Base-by-base conservation (phyloP, 192 early-diverging fungal genomes). In the Mortierella alpina region DNA sequence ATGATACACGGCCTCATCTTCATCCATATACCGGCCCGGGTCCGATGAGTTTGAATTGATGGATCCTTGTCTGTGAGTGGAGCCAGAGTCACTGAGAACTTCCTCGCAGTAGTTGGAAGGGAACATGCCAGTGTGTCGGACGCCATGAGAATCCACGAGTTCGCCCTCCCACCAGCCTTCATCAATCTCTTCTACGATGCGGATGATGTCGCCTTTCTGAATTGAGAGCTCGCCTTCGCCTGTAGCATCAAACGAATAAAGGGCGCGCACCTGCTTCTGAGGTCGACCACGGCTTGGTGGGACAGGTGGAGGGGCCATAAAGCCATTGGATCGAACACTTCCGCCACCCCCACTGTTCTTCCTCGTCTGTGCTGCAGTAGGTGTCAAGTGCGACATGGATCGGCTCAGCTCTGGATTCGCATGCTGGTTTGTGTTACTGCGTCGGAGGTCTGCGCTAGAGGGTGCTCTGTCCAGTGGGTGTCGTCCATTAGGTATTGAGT, bases 111-210 rank as follows among this genome's bases (percentile, higher is more conserved):
- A 99, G 80, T 98, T 97, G 47, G 88, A 88, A 40, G 97, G 97
- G 83, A 99, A 98, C 85, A 99, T 93, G 9, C 97, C 97, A n/a
- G 66, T 82, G 14, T 75, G 68, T 63, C 79, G 80, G 4, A 86
- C 81, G 50, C 92, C 92, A 57, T 81, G 74, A 10, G 87, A 84
- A 77, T 95, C 91, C n/a, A 86, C 78, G 11, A 95, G 70, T 82
- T 93, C 91, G 31, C 97, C 97, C 42, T 91, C 85, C 96, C 97
- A 97, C 97, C 97, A 99, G 0, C 97, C 97, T 56, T 95, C 92
- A 65, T 97, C 95, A 48, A 97, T 91, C 73, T 94, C 93, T 54
- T 93, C 91, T 5, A 90, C 86, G 2, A 99, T 93, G 39, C 90
- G 89, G 67, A 99, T 92, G 59, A 97, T 87, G 66, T 99, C 96